phyloP scores from a whole-genome alignment of 805 yeast species.

The Teunomyces atbi region DNA sequence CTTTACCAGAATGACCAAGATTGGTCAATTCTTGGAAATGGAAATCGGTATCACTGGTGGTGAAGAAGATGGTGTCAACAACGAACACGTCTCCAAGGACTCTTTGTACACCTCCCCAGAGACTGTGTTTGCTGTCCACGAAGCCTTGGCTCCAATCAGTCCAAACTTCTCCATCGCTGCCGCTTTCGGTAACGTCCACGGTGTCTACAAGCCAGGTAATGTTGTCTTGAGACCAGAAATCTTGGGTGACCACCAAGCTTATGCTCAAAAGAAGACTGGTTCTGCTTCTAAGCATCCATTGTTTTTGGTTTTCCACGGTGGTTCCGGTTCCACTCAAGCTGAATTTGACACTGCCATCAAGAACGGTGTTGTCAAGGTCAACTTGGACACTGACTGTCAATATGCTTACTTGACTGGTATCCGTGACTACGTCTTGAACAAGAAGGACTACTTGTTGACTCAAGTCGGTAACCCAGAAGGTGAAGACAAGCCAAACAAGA shows the following conservation, averaged over 20 bases:
- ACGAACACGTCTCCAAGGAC: slow-evolving; percentile 86
- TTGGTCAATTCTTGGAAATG: slow-evolving; percentile 99
- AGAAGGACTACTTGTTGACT: slow-evolving; percentile 88
- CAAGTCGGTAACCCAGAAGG: slow-evolving; percentile 99
- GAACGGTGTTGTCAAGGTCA: slow-evolving; percentile 97
- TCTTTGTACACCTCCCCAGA: slow-evolving; percentile 92
- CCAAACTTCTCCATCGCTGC: slow-evolving; percentile 99
- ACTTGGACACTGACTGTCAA: slow-evolving; percentile 99
- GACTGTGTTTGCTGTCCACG: slow-evolving; percentile 87
- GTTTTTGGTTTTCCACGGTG: slow-evolving; percentile 99
- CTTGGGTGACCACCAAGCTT: slow-evolving; percentile 92
- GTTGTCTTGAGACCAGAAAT: slow-evolving; percentile 89
- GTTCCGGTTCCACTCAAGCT: slow-evolving; percentile 92
- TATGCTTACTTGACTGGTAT: slow-evolving; percentile 96
- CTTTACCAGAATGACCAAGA: slow-evolving; percentile 89
- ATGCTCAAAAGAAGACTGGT: slow-evolving; percentile 69
- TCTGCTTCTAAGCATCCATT: slow-evolving; percentile 64
- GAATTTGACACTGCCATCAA: slow-evolving; percentile 90
- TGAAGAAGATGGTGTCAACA: slow-evolving; percentile 99
- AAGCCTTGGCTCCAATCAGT: slow-evolving; percentile 85
- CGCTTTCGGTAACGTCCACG: slow-evolving; percentile 99
- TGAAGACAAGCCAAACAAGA: slow-evolving; percentile 98
- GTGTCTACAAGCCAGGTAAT: slow-evolving; percentile 99
- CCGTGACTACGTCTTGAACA: slow-evolving; percentile 93
- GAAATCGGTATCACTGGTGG: slow-evolving; percentile 99